phyloP scores from a whole-genome alignment of 768 basidiomycete genomes.

The Porpolomopsis calyptriformis region DNA sequence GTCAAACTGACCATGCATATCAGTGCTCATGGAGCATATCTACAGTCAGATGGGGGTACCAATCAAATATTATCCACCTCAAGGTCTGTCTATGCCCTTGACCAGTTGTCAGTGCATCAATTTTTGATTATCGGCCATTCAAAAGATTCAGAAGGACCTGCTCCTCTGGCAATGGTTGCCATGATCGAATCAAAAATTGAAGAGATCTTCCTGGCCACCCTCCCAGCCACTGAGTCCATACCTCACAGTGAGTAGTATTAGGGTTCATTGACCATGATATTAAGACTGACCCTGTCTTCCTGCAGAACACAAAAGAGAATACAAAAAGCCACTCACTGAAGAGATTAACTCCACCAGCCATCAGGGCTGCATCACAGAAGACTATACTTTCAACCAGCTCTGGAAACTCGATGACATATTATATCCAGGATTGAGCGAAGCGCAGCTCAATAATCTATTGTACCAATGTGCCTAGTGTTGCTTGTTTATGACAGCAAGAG shows the following conservation, averaged over 20 bases:
- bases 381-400: not conserved
- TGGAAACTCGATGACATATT: not conserved
- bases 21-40: not conserved
- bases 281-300: not conserved
- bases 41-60: not conserved
- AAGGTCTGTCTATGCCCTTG: not conserved
- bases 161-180: not conserved
- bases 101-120: not conserved
- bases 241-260: not conserved
- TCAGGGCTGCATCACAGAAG: not conserved
- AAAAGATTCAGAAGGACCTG: not conserved
- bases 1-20: not conserved
- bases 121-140: not conserved
- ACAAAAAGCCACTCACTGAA: not conserved
- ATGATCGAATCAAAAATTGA: not conserved
- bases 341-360: too few species aligned
- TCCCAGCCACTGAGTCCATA: too few species aligned
- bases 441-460: not conserved
- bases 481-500: not conserved
- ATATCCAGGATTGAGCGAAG: not conserved
- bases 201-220: not conserved
- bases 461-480: not conserved
- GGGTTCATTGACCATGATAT: not conserved
- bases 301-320: not conserved
- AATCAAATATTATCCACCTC: not conserved